phyloP scores from a whole-genome alignment of 371 early-diverging fungal species.

The Vairimorpha apis region DNA sequence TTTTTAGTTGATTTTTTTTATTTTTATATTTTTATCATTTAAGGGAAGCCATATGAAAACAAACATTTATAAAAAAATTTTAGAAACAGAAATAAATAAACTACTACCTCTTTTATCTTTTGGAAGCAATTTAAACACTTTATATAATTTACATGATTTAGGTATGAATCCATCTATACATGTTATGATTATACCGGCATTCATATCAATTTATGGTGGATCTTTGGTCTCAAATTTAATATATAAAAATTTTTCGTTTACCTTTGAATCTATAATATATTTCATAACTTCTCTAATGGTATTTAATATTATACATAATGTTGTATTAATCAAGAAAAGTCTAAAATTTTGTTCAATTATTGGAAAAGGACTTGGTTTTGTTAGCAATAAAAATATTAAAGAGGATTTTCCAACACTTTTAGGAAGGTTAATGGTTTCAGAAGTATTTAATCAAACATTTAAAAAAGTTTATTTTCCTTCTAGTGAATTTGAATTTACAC shows the following conservation, averaged over 20 bases:
- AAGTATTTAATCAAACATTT: constrained; percentile 18
- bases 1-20: too few species aligned
- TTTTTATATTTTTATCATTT: too few species aligned
- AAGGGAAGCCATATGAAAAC: too few species aligned
- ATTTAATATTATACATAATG: constrained; percentile 12
- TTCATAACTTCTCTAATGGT: constrained; percentile 37
- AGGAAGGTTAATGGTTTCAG: constrained; percentile 24
- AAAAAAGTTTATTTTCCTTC: constrained; percentile 24
- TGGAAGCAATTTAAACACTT: constrained; percentile 16
- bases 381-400: constrained; percentile 23
- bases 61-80: too few species aligned
- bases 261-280: background rate
- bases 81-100: constrained; percentile 8
- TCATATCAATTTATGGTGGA: constrained; percentile 25
- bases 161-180: constrained; percentile 35
- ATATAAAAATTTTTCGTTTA: constrained; percentile 19
- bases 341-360: constrained; percentile 27
- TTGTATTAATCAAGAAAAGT: constrained; percentile 2
- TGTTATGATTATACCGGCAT: constrained; percentile 32
- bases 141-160: constrained; percentile 11
- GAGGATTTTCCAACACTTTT: constrained; percentile 15
- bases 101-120: constrained; percentile 17
- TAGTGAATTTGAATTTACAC: background rate
- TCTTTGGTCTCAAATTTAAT: constrained; percentile 45
- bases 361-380: constrained; percentile 22